Conservation (phyloP, 495 filamentous ascomycete species). For the Aeminium ludgeri region DNA sequence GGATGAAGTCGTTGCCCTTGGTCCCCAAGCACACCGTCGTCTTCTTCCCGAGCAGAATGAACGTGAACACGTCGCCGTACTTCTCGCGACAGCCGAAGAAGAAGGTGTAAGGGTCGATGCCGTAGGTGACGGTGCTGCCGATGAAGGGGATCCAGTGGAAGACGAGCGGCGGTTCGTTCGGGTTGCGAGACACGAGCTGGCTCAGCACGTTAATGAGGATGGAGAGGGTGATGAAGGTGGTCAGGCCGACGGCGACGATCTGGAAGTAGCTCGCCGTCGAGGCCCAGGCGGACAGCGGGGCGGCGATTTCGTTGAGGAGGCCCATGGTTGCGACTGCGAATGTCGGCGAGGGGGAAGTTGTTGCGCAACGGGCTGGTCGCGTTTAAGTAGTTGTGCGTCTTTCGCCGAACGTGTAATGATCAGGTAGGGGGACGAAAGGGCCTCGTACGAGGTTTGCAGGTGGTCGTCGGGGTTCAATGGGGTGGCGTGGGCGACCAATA, state of each 20-base stretch:
- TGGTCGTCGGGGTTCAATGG: too few relatives aligned
- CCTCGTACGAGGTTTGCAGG: too few relatives aligned
- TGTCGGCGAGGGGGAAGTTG: too few relatives aligned
- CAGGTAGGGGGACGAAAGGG: too few relatives aligned
- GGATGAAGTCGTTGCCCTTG: slow-evolving; percentile 46
- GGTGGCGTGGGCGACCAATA: too few relatives aligned
- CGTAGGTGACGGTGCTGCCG: slow-evolving; percentile 46
- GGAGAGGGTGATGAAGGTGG: slow-evolving; percentile 16
- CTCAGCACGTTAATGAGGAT: slow-evolving; percentile 25
- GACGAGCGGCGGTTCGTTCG: slow-evolving; percentile 43
- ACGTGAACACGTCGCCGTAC: slow-evolving; percentile 52
- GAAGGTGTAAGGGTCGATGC: slow-evolving; percentile 47
- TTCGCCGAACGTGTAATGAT: too few relatives aligned
- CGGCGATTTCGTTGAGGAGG: slow-evolving; percentile 19
- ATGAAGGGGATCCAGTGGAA: slow-evolving; percentile 49
- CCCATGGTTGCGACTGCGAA: slow-evolving; percentile 17
- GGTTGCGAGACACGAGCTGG: slow-evolving; percentile 27
- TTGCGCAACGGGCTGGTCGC: too few relatives aligned
- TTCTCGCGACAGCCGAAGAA: slow-evolving; percentile 40
- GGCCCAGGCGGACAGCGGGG: slow-evolving; percentile 14
- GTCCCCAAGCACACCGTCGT: slow-evolving; percentile 45
- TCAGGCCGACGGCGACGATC: slow-evolving; percentile 12
- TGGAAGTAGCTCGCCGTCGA: slow-evolving; percentile 13
- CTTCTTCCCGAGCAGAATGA: slow-evolving; percentile 46
- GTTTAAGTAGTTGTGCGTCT: too few relatives aligned